Conservation (phyloP, 805 yeast species). For the Candida xyloterini region DNA sequence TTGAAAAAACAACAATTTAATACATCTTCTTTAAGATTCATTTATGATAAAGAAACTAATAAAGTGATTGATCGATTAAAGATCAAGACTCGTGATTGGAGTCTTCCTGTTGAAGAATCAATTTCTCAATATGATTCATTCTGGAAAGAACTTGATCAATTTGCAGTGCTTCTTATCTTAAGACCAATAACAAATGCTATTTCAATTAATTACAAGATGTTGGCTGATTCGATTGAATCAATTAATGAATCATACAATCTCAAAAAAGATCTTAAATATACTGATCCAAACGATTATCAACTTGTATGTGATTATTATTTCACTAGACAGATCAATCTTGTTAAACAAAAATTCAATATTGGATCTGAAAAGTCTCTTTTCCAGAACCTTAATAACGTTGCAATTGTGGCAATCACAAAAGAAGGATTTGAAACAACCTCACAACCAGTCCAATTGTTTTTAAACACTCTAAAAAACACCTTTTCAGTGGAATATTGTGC, state of each 20-base stretch:
- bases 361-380: neutral
- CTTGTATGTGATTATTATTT: slow-evolving; percentile 23
- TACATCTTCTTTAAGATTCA: slow-evolving; percentile 5
- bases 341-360: slow-evolving; percentile 4
- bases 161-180: slow-evolving; percentile 22
- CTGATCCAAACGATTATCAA: slow-evolving; percentile 23
- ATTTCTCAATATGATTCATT: neutral
- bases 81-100: neutral
- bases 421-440: slow-evolving; percentile 12
- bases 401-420: slow-evolving; percentile 19
- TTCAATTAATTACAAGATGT: slow-evolving; percentile 15
- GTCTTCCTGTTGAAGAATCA: neutral
- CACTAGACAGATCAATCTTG: slow-evolving; percentile 7
- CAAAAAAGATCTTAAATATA: neutral
- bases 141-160: slow-evolving; percentile 14
- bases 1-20: neutral
- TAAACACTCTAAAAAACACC: slow-evolving; percentile 1
- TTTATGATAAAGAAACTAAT: slow-evolving; percentile 6
- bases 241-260: slow-evolving; percentile 17
- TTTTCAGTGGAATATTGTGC: slow-evolving; percentile 20
- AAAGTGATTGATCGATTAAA: slow-evolving; percentile 10
- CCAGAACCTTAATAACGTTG: slow-evolving; percentile 1
- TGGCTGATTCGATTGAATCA: slow-evolving; percentile 20
- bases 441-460: slow-evolving; percentile 11
- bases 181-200: slow-evolving; percentile 9